These are phyloP conservation scores for Conringia planisiliqua DNA, from an alignment of 345 rosid species.

Conservation along the genomic window DNA sequence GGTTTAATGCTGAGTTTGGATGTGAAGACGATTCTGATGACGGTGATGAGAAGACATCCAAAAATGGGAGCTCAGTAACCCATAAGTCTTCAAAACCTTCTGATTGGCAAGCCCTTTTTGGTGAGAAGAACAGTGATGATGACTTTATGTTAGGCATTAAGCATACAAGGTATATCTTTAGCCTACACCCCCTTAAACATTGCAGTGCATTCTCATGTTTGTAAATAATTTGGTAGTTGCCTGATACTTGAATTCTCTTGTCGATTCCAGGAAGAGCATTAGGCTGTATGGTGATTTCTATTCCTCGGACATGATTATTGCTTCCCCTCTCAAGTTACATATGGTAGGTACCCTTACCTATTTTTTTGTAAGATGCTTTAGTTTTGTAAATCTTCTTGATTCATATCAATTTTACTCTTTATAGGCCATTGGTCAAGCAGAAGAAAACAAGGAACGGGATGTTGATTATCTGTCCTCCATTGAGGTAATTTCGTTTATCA, in stretches of 20 bases:
- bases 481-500: constrained; percentile 54
- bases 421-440: constrained; percentile 74
- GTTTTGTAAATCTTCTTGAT: constrained; percentile 5
- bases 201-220: neutral
- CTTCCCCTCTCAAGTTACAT: constrained; percentile 74
- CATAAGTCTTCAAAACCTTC: constrained; percentile 72
- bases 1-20: constrained; percentile 76
- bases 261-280: constrained; percentile 60
- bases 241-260: constrained; percentile 12
- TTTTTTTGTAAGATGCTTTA: neutral
- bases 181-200: neutral
- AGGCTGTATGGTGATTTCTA: constrained; percentile 79
- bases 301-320: constrained; percentile 85
- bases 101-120: constrained; percentile 80
- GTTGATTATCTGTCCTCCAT: constrained; percentile 89
- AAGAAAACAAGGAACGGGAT: constrained; percentile 60
- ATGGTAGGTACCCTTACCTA: constrained; percentile 43
- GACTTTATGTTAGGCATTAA: constrained; percentile 86
- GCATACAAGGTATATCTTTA: constrained; percentile 63
- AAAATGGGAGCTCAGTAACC: constrained; percentile 26
- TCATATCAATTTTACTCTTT: constrained; percentile 5
- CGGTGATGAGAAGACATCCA: constrained; percentile 27
- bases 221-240: neutral
- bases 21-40: constrained; percentile 48
- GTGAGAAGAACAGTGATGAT: constrained; percentile 60